phyloP scores from a whole-genome alignment of 202 grass and related monocot genomes.

The Eragrostis tef region DNA sequence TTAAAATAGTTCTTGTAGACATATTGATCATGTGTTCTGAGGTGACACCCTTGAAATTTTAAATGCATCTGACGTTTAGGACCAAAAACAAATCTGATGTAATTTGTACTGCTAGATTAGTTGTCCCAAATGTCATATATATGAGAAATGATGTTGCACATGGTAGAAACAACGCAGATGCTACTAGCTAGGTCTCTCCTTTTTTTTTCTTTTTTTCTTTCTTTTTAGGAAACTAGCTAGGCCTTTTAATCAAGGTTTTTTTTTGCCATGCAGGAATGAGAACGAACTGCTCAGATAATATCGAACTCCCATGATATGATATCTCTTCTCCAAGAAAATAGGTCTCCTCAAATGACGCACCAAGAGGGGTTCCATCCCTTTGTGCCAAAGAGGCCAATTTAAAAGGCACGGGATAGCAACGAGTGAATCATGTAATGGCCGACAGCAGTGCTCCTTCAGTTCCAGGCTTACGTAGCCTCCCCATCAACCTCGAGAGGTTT shows the following conservation, averaged over 20 bases:
- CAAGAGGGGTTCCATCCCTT: neutral
- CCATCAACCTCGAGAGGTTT: slow-evolving; percentile 11
- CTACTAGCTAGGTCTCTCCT: no score
- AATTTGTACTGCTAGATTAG: no score
- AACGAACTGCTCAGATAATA: neutral
- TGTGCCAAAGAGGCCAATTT: neutral
- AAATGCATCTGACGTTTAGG: no score
- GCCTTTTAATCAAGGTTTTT: neutral
- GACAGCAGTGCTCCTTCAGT: slow-evolving; percentile 41
- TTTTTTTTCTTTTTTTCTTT: no score
- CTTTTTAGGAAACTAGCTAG: no score
- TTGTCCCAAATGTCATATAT: no score
- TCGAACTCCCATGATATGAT: neutral
- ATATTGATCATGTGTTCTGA: no score
- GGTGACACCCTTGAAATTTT: no score
- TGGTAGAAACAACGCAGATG: no score
- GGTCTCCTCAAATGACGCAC: slow-evolving; percentile 15
- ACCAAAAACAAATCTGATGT: no score
- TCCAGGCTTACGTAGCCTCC: slow-evolving; percentile 37
- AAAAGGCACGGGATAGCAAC: neutral
- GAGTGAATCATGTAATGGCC: slow-evolving; percentile 36
- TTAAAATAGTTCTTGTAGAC: no score
- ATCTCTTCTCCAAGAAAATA: slow-evolving; percentile 15
- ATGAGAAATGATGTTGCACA: no score
- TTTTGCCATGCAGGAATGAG: neutral